phyloP scores from a whole-genome alignment of 2,329 filamentous ascomycete genomes.

The Exserohilum rostratum region DNA sequence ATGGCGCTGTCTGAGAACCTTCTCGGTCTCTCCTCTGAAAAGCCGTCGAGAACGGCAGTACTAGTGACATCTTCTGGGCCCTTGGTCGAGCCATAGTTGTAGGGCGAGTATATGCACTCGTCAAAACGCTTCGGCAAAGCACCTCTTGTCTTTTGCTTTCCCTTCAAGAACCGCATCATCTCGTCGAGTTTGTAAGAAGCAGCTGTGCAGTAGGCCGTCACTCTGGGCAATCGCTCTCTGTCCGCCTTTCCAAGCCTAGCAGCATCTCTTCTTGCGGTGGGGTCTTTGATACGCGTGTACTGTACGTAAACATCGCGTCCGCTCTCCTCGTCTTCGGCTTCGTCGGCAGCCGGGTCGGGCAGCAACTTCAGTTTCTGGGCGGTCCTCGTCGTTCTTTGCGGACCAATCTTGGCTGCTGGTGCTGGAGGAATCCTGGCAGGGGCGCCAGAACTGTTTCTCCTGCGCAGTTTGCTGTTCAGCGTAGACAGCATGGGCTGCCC shows the following conservation, averaged over 20 bases:
- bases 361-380: conserved; percentile 97
- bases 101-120: conserved; percentile 96
- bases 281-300: conserved; percentile 97
- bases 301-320: conserved; percentile 96
- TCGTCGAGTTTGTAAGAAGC: conserved; percentile 90
- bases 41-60: conserved; percentile 38
- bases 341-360: conserved; percentile 84
- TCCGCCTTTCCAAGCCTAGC: conserved; percentile 93
- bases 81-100: conserved; percentile 69
- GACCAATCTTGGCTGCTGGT: conserved; percentile 77
- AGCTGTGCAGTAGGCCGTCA: conserved; percentile 96
- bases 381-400: conserved; percentile 92
- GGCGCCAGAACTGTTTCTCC: conserved; percentile 81
- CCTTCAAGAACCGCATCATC: conserved; percentile 89
- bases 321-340: conserved; percentile 81
- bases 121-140: conserved; percentile 92
- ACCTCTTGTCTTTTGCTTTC: conserved; percentile 75
- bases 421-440: conserved; percentile 54
- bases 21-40: conserved; percentile 57
- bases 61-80: conserved; percentile 45
- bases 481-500: conserved; percentile 65
- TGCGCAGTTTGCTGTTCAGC: conserved; percentile 84
- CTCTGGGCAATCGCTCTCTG: conserved; percentile 80
- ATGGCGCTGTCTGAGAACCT: conserved; percentile 76
- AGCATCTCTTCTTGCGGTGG: conserved; percentile 88